These are phyloP conservation scores for Pyricularia sp. DNA, from an alignment of 2,329 filamentous ascomycete species.

Conservation along the genomic window DNA sequence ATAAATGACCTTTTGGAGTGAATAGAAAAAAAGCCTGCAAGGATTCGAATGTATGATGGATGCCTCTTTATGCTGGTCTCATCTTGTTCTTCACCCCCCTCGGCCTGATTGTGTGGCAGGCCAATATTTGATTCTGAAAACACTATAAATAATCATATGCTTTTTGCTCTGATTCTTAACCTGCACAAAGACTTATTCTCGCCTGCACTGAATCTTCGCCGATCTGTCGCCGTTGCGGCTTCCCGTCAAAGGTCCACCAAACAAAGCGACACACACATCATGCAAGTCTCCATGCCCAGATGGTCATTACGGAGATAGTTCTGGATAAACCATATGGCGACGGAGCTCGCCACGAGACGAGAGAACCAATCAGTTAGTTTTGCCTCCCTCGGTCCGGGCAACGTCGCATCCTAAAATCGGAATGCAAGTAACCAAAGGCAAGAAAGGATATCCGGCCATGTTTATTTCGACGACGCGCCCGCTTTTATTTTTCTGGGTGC, in stretches of 20 bases:
- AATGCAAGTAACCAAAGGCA: not conserved
- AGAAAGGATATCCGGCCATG: not conserved
- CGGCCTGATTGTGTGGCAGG: not conserved
- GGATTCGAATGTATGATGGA: not conserved
- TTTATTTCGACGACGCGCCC: not conserved
- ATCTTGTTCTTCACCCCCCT: not conserved
- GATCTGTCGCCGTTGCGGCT: not conserved
- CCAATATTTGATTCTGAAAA: not conserved
- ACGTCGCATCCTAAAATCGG: not conserved
- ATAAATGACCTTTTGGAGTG: not conserved
- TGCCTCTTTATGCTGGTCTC: not conserved
- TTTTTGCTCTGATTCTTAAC: not conserved
- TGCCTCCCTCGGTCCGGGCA: not conserved
- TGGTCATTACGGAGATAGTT: not conserved
- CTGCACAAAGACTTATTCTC: not conserved
- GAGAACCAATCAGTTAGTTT: not conserved
- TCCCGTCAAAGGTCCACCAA: not conserved
- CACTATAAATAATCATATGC: not conserved
- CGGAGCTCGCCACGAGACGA: not conserved
- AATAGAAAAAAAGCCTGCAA: not conserved
- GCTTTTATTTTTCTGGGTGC: not conserved
- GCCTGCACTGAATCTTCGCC: not conserved
- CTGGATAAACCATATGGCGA: too few species aligned
- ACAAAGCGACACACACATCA: not conserved
- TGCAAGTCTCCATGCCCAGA: not conserved